These are phyloP conservation scores for Claviceps spartinae DNA, from an alignment of 2,329 filamentous ascomycete genomes.

Conservation along the genomic window DNA sequence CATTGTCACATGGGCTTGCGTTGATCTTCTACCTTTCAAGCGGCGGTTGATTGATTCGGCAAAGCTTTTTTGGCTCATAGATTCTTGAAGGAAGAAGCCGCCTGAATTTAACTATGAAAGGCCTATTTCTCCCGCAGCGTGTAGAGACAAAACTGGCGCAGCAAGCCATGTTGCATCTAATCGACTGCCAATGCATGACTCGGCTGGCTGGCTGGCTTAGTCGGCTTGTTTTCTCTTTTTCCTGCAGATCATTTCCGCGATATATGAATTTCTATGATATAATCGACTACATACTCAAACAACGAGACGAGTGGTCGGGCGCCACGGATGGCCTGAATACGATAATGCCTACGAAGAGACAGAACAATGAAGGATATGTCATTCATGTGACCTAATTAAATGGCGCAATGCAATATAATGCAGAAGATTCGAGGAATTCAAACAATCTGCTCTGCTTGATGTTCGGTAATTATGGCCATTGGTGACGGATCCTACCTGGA, in stretches of 20 bases:
- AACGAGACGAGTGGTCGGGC: neutral
- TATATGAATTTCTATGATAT: neutral
- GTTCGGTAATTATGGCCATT: neutral
- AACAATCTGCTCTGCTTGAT: neutral
- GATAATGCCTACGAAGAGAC: neutral
- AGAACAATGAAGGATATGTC: neutral
- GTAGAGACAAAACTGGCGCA: neutral
- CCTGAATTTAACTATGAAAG: neutral
- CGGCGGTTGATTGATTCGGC: neutral
- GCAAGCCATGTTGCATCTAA: neutral
- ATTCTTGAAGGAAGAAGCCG: neutral
- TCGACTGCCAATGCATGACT: neutral
- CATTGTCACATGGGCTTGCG: neutral
- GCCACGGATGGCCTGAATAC: neutral
- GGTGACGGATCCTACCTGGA: neutral
- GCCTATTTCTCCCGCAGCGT: neutral
- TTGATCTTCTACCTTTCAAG: neutral
- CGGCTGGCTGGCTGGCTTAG: neutral
- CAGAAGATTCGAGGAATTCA: neutral
- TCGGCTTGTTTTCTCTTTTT: neutral
- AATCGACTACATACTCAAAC: neutral
- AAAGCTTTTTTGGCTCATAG: neutral
- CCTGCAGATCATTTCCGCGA: neutral
- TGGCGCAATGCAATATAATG: neutral
- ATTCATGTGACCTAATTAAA: neutral